A percentile compares a stretch with the other conserved stretches of the same genome.
Conservation (phyloP, 768 basidiomycete species). For the Stropharia rugosoannulata region DNA sequence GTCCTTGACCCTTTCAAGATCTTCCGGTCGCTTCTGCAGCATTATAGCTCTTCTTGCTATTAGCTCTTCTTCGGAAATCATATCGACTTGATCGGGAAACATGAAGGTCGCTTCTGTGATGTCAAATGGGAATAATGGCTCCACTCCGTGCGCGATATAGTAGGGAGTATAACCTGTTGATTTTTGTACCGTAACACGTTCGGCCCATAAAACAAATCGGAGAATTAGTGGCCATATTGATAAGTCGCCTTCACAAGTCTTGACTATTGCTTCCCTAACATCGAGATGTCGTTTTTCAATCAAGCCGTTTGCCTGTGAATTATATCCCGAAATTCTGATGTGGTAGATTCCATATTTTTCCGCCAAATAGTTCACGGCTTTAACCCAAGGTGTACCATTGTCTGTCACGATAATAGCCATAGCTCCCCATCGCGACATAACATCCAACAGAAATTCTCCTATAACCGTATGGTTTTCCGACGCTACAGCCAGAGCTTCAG, state of each 20-base stretch:
- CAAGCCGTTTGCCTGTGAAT: background rate
- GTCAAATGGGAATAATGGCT: slow-evolving; percentile 25
- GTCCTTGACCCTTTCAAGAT: slow-evolving; percentile 7
- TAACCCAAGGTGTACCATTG: slow-evolving; percentile 11
- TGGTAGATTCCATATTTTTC: background rate
- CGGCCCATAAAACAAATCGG: slow-evolving; percentile 28
- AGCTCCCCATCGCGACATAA: slow-evolving; percentile 15
- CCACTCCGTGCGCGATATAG: slow-evolving; percentile 27
- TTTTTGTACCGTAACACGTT: slow-evolving; percentile 25
- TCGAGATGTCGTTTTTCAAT: background rate
- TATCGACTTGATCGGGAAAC: background rate
- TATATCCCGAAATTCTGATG: background rate
- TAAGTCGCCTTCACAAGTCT: slow-evolving; percentile 24
- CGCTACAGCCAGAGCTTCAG: too few species aligned
- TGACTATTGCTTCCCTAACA: slow-evolving; percentile 13
- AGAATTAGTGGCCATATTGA: slow-evolving; percentile 27
- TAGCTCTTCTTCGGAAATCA: slow-evolving; percentile 7
- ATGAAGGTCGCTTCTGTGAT: slow-evolving; percentile 14
- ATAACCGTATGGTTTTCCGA: background rate
- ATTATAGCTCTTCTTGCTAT: slow-evolving; percentile 7
- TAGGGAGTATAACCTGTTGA: slow-evolving; percentile 31
- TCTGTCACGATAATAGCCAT: slow-evolving; percentile 15
- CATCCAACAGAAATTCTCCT: slow-evolving; percentile 7
- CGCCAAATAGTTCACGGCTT: background rate
- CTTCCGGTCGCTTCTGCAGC: slow-evolving; percentile 10